Evolutionary conservation across 345 rosid genomes (phyloP), one percentile per base, ranked within the genome.

Genomic region (Carallia brachiata): DNA sequence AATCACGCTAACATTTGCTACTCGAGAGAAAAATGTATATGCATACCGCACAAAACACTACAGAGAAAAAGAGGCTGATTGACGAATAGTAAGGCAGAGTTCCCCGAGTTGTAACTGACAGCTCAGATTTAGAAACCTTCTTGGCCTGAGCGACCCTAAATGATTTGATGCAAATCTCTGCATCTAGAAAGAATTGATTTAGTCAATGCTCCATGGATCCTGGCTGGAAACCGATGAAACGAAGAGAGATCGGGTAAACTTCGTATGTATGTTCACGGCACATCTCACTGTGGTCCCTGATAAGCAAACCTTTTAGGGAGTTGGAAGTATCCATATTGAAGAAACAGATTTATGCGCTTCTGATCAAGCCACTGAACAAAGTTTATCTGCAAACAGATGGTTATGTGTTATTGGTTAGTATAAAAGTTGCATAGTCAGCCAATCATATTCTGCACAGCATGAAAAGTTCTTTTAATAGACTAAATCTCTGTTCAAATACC

Each of bases 151-250:
- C n/a, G 50, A 17, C 53, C 70, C 65, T 56, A 62, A 57, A 70
- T 39, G 52, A 66, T 66, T 58, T 58, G 70, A 47, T 19, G 36
- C 54, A 61, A 17, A 54, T 65, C 67, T 44, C 55, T 15, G 65
- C 71, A 65, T 59, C 74, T 58, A 61, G 37, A 70, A 76, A 69
- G 75, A 82, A 77, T 78, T 5, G 52, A 16, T 69, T 67, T 4
- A 6, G 9, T 19, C 36, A 31, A 54, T 40, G 56, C 56, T 54
- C 39, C 30, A 1, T 4, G 5, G 63, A 37, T 52, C 65, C 50
- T 36, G 60, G 17, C 60, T 1, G 39, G 12, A 2, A 52, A 37
- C 63, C 60, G 30, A 40, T 57, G 62, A 58, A 34, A 18, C 4
- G 27, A 63, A 55, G 6, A n/a, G 61, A 57, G 4, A 32, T 30